Evolutionary conservation across 352 stramenopile genomes (phyloP).

Genomic region (Globisporangium acanthophoron): DNA sequence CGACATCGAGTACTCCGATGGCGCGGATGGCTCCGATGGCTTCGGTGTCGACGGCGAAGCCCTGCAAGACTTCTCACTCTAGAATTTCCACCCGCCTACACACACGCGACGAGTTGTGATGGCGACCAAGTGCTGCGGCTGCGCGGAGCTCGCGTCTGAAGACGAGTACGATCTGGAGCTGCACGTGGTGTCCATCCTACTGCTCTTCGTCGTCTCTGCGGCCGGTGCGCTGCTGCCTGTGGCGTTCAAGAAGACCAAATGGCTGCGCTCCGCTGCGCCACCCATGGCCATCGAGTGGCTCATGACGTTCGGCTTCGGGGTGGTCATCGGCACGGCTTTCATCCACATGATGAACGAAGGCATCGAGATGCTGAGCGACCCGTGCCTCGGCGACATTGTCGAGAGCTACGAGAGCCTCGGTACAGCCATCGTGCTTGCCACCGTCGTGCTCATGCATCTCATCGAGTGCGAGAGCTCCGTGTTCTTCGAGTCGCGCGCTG

Average conservation of each 20-base stretch:
- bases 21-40: too few species aligned
- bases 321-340: slow-evolving; percentile 58
- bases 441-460: slow-evolving; percentile 54
- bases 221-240: slow-evolving; percentile 37
- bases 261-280: slow-evolving; percentile 25
- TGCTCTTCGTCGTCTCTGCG: slow-evolving; percentile 43
- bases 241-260: background rate
- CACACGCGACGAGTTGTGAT: slow-evolving; percentile 15
- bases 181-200: slow-evolving; percentile 45
- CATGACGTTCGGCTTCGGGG: slow-evolving; percentile 54
- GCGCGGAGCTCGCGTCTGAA: slow-evolving; percentile 20
- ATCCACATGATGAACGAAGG: slow-evolving; percentile 74
- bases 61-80: too few species aligned
- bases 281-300: slow-evolving; percentile 38
- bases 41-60: too few species aligned
- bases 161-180: slow-evolving; percentile 42
- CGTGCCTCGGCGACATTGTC: slow-evolving; percentile 41
- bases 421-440: slow-evolving; percentile 51
- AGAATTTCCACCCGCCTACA: too few species aligned
- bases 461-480: slow-evolving; percentile 59
- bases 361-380: slow-evolving; percentile 44
- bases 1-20: background rate
- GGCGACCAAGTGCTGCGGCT: slow-evolving; percentile 34
- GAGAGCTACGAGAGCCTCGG: slow-evolving; percentile 49
- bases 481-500: slow-evolving; percentile 24